These are phyloP conservation scores for Rhizophagus sp. DNA, from an alignment of 192 early-diverging fungal genomes.

Conservation along the genomic window DNA sequence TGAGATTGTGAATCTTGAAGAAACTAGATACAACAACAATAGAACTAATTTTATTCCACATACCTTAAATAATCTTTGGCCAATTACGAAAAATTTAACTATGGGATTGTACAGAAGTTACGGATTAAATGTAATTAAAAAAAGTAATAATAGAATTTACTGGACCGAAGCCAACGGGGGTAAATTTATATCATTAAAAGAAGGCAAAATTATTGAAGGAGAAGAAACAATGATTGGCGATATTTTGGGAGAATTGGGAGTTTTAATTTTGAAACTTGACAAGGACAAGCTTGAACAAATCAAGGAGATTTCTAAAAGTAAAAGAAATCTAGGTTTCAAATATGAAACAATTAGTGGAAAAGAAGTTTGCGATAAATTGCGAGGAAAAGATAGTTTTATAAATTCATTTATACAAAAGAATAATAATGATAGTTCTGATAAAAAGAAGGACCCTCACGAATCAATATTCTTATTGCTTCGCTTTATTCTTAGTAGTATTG, in stretches of 20 bases:
- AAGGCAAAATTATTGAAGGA: background rate
- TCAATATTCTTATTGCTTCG: background rate
- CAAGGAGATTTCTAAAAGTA: background rate
- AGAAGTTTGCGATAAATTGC: background rate
- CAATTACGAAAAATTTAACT: background rate
- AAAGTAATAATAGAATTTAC: background rate
- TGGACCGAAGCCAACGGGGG: constrained; percentile 7
- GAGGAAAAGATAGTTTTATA: background rate
- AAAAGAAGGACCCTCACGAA: background rate
- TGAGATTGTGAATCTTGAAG: background rate
- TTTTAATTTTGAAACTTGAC: background rate
- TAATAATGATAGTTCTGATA: background rate
- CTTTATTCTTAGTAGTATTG: background rate
- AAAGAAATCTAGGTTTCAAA: background rate
- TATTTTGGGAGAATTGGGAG: background rate
- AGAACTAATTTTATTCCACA: background rate
- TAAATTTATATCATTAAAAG: constrained; percentile 14
- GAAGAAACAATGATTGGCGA: background rate
- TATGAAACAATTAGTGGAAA: background rate
- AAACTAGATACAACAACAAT: background rate
- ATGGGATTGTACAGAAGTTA: background rate
- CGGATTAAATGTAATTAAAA: background rate
- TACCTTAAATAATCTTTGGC: background rate
- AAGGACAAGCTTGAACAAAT: background rate
- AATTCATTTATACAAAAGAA: background rate